Evolutionary conservation across 495 filamentous ascomycete genomes (phyloP).

Genomic region (Elasticomyces elasticus): DNA sequence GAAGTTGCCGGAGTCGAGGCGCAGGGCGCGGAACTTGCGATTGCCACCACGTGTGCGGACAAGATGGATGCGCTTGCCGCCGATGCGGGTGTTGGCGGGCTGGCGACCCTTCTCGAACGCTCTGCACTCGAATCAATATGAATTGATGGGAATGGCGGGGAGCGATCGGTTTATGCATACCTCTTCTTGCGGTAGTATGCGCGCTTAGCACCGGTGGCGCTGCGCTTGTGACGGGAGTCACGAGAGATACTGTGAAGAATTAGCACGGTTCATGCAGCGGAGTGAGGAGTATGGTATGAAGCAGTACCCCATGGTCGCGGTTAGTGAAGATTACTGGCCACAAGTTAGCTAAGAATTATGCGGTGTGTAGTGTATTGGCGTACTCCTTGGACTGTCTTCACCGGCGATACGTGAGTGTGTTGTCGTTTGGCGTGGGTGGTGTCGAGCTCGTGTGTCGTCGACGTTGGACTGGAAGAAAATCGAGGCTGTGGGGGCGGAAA

Average conservation of each 20-base stretch:
- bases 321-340: slow-evolving; percentile 48
- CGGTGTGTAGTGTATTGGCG: neutral
- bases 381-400: neutral
- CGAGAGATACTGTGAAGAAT: slow-evolving; percentile 66
- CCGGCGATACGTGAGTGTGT: neutral
- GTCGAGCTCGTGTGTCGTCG: neutral
- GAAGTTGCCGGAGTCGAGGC: slow-evolving; percentile 98
- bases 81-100: slow-evolving; percentile 98
- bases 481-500: neutral
- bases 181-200: slow-evolving; percentile 84
- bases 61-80: slow-evolving; percentile 93
- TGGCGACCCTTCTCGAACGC: slow-evolving; percentile 99
- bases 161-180: slow-evolving; percentile 46
- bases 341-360: too few species aligned
- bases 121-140: slow-evolving; percentile 41
- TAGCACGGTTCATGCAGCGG: slow-evolving; percentile 12
- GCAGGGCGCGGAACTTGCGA: slow-evolving; percentile 98
- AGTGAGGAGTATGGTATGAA: neutral
- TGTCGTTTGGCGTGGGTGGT: slow-evolving; percentile 4
- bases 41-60: slow-evolving; percentile 98
- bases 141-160: slow-evolving; percentile 18
- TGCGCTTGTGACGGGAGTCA: slow-evolving; percentile 98
- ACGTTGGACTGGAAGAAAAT: neutral
- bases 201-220: slow-evolving; percentile 92
- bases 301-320: slow-evolving; percentile 69